Evolutionary conservation across 2,329 filamentous ascomycete species (phyloP).

Genomic region (Xylaria sp.): DNA sequence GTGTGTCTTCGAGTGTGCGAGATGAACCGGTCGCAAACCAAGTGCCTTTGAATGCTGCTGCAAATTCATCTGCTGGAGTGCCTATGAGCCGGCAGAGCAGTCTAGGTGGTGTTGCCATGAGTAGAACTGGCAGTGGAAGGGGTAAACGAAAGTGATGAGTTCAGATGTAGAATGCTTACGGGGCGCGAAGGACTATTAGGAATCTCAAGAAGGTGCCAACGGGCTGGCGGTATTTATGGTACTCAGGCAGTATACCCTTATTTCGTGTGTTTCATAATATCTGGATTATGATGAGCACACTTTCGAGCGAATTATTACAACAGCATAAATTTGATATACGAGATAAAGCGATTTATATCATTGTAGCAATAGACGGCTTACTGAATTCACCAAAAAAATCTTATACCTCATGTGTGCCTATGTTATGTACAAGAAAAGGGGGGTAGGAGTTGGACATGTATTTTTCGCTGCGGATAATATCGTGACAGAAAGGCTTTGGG

Average conservation of each 20-base stretch:
- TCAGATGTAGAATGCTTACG: neutral
- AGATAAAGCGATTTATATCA: constrained; percentile 10
- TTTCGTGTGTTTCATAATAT: constrained; percentile 1
- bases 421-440: neutral
- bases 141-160: constrained; percentile 51
- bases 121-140: constrained; percentile 62
- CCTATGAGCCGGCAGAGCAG: constrained; percentile 69
- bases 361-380: constrained; percentile 11
- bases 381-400: neutral
- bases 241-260: constrained; percentile 11
- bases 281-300: constrained; percentile 9
- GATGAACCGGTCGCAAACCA: constrained; percentile 52
- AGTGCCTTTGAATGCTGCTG: constrained; percentile 34
- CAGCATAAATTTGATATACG: constrained; percentile 4
- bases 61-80: constrained; percentile 51
- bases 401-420: neutral
- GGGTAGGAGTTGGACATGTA: neutral
- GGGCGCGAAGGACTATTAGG: neutral
- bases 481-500: neutral
- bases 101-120: constrained; percentile 67
- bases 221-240: constrained; percentile 4
- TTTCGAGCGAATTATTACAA: constrained; percentile 3
- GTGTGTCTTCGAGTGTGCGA: constrained; percentile 58
- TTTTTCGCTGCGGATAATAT: too few species aligned
- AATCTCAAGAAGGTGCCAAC: constrained; percentile 11